Percentiles rank a stretch among this genome's conserved stretches.
These are phyloP conservation scores for Zygosaccharomyces sapae DNA, from an alignment of 1,139 yeast genomes.

Conservation along the genomic window DNA sequence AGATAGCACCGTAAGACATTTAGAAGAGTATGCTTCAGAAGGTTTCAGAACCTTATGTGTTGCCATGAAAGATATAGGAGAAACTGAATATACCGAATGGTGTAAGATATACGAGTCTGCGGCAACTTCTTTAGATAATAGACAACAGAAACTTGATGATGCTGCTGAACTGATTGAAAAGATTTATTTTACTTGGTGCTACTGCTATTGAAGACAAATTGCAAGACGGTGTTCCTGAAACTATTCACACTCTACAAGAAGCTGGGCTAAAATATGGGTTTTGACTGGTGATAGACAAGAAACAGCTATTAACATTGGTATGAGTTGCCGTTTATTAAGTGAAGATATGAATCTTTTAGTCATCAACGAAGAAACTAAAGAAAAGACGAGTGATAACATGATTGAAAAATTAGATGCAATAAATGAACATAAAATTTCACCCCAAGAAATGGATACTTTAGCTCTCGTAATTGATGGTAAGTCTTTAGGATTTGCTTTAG, in stretches of 20 bases:
- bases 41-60: conserved; percentile 93
- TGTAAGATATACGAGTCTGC: conserved; percentile 63
- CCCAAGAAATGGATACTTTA: conserved; percentile 70
- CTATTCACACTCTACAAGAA: conserved; percentile 87
- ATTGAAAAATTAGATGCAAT: conserved; percentile 74
- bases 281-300: conserved; percentile 98
- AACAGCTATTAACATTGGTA: conserved; percentile 98
- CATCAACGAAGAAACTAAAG: conserved; percentile 79
- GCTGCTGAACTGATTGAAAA: conserved; percentile 80
- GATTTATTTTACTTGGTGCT: conserved; percentile 85
- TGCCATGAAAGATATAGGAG: conserved; percentile 77
- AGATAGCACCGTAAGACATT: conserved; percentile 74
- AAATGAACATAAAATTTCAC: conserved; percentile 57
- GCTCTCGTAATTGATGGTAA: conserved; percentile 94
- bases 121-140: conserved; percentile 70
- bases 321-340: conserved; percentile 89
- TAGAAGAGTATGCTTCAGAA: conserved; percentile 95
- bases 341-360: conserved; percentile 94
- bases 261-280: conserved; percentile 98
- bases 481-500: conserved; percentile 80
- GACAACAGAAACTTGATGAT: conserved; percentile 74
- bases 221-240: conserved; percentile 98
- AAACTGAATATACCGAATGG: conserved; percentile 72
- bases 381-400: conserved; percentile 67
- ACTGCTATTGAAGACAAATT: conserved; percentile 97